Percentiles rank a stretch among this genome's conserved stretches.
phyloP scores from a whole-genome alignment of 306 rosid species.

The Neltuma alba region DNA sequence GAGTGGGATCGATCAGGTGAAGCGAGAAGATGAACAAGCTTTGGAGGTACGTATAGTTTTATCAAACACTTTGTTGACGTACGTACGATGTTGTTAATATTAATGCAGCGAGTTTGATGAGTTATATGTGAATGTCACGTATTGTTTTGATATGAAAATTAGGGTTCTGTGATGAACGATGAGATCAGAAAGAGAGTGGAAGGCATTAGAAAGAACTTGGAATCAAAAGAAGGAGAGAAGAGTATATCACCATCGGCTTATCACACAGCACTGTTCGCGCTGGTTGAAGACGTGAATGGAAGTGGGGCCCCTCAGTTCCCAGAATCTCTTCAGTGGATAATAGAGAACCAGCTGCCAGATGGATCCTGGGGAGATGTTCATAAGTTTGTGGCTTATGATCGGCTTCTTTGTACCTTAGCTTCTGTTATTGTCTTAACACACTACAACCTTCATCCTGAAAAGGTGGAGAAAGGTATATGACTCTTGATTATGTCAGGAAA shows the following conservation, averaged over 20 bases:
- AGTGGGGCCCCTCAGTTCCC: conserved; percentile 55
- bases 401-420: conserved; percentile 61
- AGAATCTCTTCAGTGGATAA: conserved; percentile 55
- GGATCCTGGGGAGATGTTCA: conserved; percentile 68
- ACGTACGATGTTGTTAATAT: no score
- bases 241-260: conserved; percentile 54
- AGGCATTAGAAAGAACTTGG: conserved; percentile 42
- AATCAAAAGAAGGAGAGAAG: conserved; percentile 56
- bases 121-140: neutral
- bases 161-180: neutral
- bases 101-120: neutral
- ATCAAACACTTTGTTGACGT: neutral
- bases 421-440: conserved; percentile 51
- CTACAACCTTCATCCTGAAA: conserved; percentile 53
- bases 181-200: conserved; percentile 47
- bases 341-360: conserved; percentile 56
- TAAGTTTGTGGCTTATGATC: conserved; percentile 56
- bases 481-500: no score
- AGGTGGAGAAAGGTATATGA: conserved; percentile 55
- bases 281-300: conserved; percentile 45
- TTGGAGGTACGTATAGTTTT: neutral
- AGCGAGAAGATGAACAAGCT: neutral
- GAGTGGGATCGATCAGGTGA: neutral
- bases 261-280: conserved; percentile 73
- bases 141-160: neutral